phyloP scores from a whole-genome alignment of 148 eudicot species.

The Selenicereus undatus region DNA sequence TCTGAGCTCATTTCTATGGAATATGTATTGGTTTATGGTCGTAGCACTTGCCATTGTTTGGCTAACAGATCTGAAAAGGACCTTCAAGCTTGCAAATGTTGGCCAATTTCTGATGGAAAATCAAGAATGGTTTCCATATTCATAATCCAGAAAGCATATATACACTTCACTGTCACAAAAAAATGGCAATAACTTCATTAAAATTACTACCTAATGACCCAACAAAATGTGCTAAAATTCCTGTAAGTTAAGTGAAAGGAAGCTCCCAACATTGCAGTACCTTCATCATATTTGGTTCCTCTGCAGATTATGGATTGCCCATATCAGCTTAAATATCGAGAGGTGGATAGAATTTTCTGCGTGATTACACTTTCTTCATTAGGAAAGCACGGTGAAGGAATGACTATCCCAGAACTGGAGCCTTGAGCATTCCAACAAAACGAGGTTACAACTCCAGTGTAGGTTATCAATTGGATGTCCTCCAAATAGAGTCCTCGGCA shows the following conservation, averaged over 20 bases:
- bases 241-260: no score
- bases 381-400: slow-evolving; percentile 66
- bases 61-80: neutral
- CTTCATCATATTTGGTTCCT: no score
- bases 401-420: slow-evolving; percentile 51
- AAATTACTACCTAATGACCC: no score
- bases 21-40: no score
- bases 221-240: no score
- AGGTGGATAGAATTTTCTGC: slow-evolving; percentile 24
- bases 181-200: no score
- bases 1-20: neutral
- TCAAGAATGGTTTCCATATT: neutral
- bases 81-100: neutral
- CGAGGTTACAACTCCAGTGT: slow-evolving; percentile 39
- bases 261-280: no score
- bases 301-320: neutral
- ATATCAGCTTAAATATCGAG: slow-evolving; percentile 20
- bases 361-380: slow-evolving; percentile 19
- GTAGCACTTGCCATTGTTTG: neutral
- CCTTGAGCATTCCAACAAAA: slow-evolving; percentile 92
- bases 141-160: neutral
- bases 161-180: neutral
- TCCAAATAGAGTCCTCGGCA: slow-evolving; percentile 64
- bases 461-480: slow-evolving; percentile 53
- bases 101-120: neutral